These are phyloP conservation scores for Zanthoxylum bungeanum DNA, from an alignment of 345 rosid genomes.

Conservation along the genomic window DNA sequence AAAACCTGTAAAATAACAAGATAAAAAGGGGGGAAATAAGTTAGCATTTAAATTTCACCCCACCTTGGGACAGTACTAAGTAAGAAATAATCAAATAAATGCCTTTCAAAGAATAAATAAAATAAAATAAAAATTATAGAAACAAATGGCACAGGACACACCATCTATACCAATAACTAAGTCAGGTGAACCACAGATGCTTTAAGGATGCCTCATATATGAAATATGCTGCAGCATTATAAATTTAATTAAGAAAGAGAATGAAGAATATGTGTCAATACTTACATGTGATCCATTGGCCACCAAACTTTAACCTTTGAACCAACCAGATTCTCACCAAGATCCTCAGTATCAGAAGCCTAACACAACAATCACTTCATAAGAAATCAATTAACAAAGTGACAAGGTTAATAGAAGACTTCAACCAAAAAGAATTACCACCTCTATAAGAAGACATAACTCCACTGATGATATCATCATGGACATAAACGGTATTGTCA, in stretches of 20 bases:
- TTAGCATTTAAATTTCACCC: background rate
- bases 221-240: background rate
- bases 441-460: background rate
- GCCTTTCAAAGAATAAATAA: background rate
- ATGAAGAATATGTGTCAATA: background rate
- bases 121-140: background rate
- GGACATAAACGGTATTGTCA: too few species aligned
- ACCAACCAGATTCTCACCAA: constrained; percentile 62
- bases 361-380: constrained; percentile 30
- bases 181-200: background rate
- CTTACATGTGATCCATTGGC: constrained; percentile 81
- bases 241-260: background rate
- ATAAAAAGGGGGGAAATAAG: constrained; percentile 5
- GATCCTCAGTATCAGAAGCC: constrained; percentile 48
- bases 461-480: background rate
- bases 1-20: constrained; percentile 56
- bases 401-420: background rate
- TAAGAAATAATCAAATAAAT: background rate
- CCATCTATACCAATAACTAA: background rate
- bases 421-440: background rate
- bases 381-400: constrained; percentile 10
- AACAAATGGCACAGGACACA: background rate
- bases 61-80: background rate
- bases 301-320: constrained; percentile 83
- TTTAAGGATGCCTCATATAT: background rate